Evolutionary conservation across 2,329 filamentous ascomycete species (phyloP).

Genomic region (Monilinia vaccinii-corymbosi): DNA sequence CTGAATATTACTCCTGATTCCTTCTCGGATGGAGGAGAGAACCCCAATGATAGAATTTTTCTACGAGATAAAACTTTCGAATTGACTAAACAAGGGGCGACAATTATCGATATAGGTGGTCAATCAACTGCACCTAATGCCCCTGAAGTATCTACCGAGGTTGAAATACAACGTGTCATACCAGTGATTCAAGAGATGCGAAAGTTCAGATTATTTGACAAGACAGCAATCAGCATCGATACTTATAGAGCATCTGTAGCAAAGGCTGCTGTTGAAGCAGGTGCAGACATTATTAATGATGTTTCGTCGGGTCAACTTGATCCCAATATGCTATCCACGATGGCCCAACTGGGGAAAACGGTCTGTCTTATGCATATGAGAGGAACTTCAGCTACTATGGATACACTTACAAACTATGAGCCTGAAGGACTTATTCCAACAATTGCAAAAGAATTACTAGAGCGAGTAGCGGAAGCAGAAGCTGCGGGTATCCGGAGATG

Average conservation of each 20-base stretch:
- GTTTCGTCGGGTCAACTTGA: constrained; percentile 78
- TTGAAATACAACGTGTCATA: constrained; percentile 70
- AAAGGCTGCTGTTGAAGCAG: constrained; percentile 62
- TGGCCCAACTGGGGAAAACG: constrained; percentile 68
- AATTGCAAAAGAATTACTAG: constrained; percentile 46
- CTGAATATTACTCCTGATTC: constrained; percentile 93
- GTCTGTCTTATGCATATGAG: constrained; percentile 71
- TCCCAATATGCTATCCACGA: constrained; percentile 68
- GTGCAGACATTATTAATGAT: constrained; percentile 92
- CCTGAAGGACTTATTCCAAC: constrained; percentile 44
- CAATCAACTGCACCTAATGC: constrained; percentile 82
- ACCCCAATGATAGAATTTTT: constrained; percentile 21
- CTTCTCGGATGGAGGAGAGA: constrained; percentile 82
- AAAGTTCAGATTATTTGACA: constrained; percentile 48
- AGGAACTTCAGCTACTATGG: constrained; percentile 60
- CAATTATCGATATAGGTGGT: constrained; percentile 85
- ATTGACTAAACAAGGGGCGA: constrained; percentile 54
- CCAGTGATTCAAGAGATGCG: constrained; percentile 71
- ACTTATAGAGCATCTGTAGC: constrained; percentile 86
- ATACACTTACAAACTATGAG: constrained; percentile 41
- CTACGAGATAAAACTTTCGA: constrained; percentile 24
- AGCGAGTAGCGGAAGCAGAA: constrained; percentile 63
- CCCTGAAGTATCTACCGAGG: constrained; percentile 55
- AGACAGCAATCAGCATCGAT: constrained; percentile 77
- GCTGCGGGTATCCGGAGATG: constrained; percentile 77